Conservation (phyloP, 192 early-diverging fungal species). For the Entophlyctis luteolus region DNA sequence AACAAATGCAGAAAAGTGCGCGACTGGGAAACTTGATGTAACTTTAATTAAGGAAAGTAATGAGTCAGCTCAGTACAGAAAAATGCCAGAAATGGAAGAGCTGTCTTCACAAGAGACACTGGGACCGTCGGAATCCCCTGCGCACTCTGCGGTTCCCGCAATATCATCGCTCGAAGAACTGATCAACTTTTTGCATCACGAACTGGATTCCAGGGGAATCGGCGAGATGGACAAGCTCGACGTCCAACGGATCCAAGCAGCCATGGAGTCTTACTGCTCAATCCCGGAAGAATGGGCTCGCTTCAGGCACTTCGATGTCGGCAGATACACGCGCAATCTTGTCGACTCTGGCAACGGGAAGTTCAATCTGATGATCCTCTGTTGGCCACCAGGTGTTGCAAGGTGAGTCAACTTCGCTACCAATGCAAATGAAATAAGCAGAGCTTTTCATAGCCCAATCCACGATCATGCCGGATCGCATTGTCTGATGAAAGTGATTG, state of each 20-base stretch:
- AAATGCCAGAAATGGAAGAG: neutral
- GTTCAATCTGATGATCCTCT: constrained; percentile 88
- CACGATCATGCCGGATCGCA: constrained; percentile 88
- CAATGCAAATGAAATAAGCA: constrained; percentile 12
- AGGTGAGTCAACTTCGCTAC: constrained; percentile 13
- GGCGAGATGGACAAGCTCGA: constrained; percentile 44
- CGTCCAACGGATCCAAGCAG: constrained; percentile 49
- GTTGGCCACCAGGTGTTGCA: constrained; percentile 74
- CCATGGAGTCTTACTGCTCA: constrained; percentile 68
- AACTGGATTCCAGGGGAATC: constrained; percentile 58
- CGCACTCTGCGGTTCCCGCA: neutral
- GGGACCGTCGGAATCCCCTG: neutral
- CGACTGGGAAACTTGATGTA: no score
- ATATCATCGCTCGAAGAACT: constrained; percentile 48
- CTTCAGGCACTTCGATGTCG: constrained; percentile 70
- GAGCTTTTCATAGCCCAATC: constrained; percentile 60
- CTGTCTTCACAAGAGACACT: neutral
- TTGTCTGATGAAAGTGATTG: constrained; percentile 88
- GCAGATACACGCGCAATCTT: constrained; percentile 79
- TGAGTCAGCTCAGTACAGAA: no score
- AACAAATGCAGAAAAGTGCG: no score
- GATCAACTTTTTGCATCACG: constrained; percentile 43
- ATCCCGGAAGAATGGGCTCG: constrained; percentile 70
- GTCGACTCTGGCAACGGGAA: constrained; percentile 88
- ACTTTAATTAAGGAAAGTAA: no score